Evolutionary conservation across 768 basidiomycete genomes (phyloP), one percentile per base, ranked within the genome.

Genomic region (Daedalea quercina): DNA sequence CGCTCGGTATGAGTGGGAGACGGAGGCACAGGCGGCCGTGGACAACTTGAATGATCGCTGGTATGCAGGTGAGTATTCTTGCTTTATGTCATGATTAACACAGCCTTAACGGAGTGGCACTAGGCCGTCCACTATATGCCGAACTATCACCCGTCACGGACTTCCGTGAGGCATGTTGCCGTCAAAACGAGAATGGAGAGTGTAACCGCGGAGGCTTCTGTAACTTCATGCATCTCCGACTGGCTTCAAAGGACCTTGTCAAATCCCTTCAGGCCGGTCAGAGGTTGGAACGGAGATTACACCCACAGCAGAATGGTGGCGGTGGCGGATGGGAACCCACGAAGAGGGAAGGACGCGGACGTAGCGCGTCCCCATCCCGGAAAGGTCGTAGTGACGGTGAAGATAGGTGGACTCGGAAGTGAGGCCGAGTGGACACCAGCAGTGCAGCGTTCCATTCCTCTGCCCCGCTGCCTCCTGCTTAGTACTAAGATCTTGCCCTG

Each of bases 131-230:
- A 2, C 73, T 99, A 26, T 94, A 94, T 64, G 93, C 92, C n/a
- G 96, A 99, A 64, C 79, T 99, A 23, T 94, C 92, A 1, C 96
- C 96, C 12, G 96, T 99, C 17, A 98, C 94, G 25, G 96, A 99
- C 71, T 99, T 99, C 69, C 85, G 94, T 47, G 96, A 99, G 72
- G 94, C 94, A 0, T 99, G 96, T 67, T 99, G 96, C 69, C 82
- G 96, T 44, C 96, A 99, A 69, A 98, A 99, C 62, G 96, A 99
- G 68, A 89, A 97, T 61, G 96, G 96, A 8, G 91, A 95, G 70
- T 99, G 96, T 69, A 95, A 95, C 63, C 85, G 96, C 41, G 96
- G 95, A 26, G 94, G 94, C 2, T 97, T 96, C 73, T 98, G 95
- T 71, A 98, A 99, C 69, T 99, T 99, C 66, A 96, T 97, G 92